Evolutionary conservation across 2,329 filamentous ascomycete genomes (phyloP).

Genomic region (Leptodontidium sp.): DNA sequence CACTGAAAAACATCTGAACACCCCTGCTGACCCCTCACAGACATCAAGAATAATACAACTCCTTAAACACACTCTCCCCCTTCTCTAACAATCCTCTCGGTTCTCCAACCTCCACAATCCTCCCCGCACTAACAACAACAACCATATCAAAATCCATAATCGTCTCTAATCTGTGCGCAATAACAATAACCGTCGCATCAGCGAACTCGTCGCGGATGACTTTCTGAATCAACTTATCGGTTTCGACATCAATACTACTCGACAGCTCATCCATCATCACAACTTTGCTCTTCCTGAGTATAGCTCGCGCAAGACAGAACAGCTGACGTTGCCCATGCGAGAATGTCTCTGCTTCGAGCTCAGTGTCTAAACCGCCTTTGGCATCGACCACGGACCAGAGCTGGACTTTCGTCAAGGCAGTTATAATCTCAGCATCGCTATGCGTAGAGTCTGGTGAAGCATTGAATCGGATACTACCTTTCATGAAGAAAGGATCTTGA

Average conservation of each 20-base stretch:
- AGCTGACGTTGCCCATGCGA: conserved; percentile 55
- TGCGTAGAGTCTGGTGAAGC: conserved; percentile 52
- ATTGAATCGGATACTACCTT: conserved; percentile 58
- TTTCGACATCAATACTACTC: conserved; percentile 55
- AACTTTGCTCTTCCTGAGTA: conserved; percentile 50
- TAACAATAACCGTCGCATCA: conserved; percentile 56
- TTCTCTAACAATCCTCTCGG: background rate
- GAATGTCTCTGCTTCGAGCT: conserved; percentile 69
- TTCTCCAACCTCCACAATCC: conserved; percentile 71
- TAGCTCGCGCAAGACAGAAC: conserved; percentile 56
- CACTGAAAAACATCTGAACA: too few relatives aligned
- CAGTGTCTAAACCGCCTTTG: conserved; percentile 37
- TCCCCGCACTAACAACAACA: conserved; percentile 53
- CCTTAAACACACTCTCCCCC: too few relatives aligned
- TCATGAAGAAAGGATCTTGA: conserved; percentile 60
- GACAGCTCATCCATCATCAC: conserved; percentile 48
- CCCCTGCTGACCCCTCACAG: too few relatives aligned
- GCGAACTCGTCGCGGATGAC: conserved; percentile 59
- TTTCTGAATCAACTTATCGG: conserved; percentile 60
- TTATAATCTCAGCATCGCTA: conserved; percentile 52
- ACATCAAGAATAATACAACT: too few relatives aligned
- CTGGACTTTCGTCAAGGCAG: conserved; percentile 55
- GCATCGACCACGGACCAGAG: conserved; percentile 35
- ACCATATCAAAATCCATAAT: conserved; percentile 56
- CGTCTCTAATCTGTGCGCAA: conserved; percentile 46